phyloP scores from a whole-genome alignment of 148 eudicot genomes.

The Nyssa sinensis region DNA sequence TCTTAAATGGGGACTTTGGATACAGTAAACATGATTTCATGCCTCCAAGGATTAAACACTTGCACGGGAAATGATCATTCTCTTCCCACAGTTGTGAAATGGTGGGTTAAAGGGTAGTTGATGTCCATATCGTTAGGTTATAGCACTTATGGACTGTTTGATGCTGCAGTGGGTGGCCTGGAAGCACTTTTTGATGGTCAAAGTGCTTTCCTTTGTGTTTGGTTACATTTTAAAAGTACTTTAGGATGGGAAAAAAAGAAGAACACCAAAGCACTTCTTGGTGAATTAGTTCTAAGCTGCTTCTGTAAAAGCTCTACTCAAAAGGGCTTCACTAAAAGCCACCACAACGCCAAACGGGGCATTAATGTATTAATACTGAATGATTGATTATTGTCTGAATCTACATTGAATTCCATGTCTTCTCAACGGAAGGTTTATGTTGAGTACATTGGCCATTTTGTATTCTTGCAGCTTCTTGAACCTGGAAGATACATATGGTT shows the following conservation, averaged over 20 bases:
- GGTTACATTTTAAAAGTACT: too few relatives aligned
- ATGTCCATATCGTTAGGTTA: background rate
- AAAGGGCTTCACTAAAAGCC: too few relatives aligned
- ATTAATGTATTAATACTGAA: background rate
- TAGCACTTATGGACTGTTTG: too few relatives aligned
- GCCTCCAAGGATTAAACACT: background rate
- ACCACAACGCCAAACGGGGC: too few relatives aligned
- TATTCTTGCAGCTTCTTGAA: constrained; percentile 87
- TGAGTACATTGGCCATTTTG: background rate
- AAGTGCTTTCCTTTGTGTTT: too few relatives aligned
- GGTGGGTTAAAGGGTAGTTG: background rate
- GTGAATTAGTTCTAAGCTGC: too few relatives aligned
- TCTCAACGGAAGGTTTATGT: background rate
- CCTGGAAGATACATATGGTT: constrained; percentile 87
- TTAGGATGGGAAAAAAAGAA: too few relatives aligned
- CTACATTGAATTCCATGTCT: background rate
- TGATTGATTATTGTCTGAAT: background rate
- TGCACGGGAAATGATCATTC: background rate
- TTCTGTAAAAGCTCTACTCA: too few relatives aligned
- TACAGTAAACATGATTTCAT: background rate
- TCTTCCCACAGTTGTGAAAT: background rate
- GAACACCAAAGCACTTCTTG: too few relatives aligned
- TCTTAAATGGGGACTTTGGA: background rate
- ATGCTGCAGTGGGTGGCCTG: too few relatives aligned
- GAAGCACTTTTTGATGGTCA: too few relatives aligned